Percentiles rank a stretch among this genome's conserved stretches.
Evolutionary conservation across 108 stramenopile species (phyloP).

Genomic region (Cyclotella kingstonii): DNA sequence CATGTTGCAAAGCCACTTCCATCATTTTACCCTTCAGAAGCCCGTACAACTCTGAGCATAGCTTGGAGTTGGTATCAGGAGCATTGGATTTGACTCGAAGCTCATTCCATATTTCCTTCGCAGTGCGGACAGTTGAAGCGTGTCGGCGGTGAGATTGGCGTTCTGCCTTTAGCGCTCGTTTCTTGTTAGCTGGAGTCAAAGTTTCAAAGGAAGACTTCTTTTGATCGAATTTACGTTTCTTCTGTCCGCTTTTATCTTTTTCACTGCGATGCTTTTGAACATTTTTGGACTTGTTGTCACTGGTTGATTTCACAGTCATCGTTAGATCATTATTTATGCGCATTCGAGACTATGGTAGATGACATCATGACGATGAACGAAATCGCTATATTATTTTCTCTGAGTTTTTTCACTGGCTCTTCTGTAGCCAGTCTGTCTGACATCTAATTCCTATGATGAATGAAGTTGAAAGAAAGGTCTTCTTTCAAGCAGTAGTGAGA

Average conservation of each 20-base stretch:
- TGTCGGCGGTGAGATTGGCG: slow-evolving; percentile 81
- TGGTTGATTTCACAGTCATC: slow-evolving; percentile 7
- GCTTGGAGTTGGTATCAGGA: slow-evolving; percentile 53
- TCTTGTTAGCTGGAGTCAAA: slow-evolving; percentile 40
- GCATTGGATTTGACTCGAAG: slow-evolving; percentile 75
- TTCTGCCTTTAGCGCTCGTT: slow-evolving; percentile 82
- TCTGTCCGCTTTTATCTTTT: slow-evolving; percentile 1
- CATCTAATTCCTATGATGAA: no score
- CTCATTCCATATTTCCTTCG: slow-evolving; percentile 87
- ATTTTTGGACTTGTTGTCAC: neutral
- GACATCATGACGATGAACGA: no score
- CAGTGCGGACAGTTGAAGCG: slow-evolving; percentile 62
- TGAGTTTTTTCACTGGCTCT: no score
- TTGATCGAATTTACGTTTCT: slow-evolving; percentile 22
- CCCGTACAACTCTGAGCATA: slow-evolving; percentile 70
- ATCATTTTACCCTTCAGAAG: slow-evolving; percentile 70
- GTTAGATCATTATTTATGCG: neutral
- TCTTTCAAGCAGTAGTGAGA: no score
- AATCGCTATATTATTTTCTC: no score
- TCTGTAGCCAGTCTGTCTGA: no score
- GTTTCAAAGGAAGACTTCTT: slow-evolving; percentile 3
- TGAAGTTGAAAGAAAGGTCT: no score
- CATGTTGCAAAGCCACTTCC: slow-evolving; percentile 89
- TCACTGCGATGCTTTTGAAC: neutral
- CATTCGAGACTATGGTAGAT: no score